Conservation (phyloP, 2,329 filamentous ascomycete genomes). For the Claviceps lovelessii region DNA sequence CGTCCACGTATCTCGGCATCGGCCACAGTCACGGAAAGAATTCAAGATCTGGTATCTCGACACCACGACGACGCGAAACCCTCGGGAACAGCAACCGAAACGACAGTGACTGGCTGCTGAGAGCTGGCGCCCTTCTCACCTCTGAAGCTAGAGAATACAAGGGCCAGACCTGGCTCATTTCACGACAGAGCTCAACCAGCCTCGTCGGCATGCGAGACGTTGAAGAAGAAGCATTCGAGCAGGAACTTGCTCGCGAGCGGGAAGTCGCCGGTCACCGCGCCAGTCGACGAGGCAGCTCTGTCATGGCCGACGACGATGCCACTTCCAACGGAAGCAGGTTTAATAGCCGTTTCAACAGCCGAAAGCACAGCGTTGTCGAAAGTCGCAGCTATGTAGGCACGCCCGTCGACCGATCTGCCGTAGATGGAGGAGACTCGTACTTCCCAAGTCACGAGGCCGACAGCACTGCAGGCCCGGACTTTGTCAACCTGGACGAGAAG, state of each 20-base stretch:
- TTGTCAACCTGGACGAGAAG: slow-evolving; percentile 47
- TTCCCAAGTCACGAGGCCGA: slow-evolving; percentile 22
- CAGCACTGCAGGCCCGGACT: slow-evolving; percentile 41
- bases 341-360: slow-evolving; percentile 35
- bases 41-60: slow-evolving; percentile 17
- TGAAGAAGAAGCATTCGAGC: slow-evolving; percentile 39
- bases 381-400: slow-evolving; percentile 28
- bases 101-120: slow-evolving; percentile 51
- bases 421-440: slow-evolving; percentile 29
- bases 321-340: slow-evolving; percentile 29
- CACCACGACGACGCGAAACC: slow-evolving; percentile 21
- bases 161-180: slow-evolving; percentile 55
- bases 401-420: slow-evolving; percentile 24
- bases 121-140: slow-evolving; percentile 47
- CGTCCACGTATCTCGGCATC: slow-evolving; percentile 37
- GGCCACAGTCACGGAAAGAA: slow-evolving; percentile 8
- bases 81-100: slow-evolving; percentile 23
- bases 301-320: slow-evolving; percentile 23
- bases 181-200: slow-evolving; percentile 49
- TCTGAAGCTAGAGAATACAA: slow-evolving; percentile 51
- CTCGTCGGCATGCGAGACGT: slow-evolving; percentile 36
- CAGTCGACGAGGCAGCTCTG: slow-evolving; percentile 33
- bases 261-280: slow-evolving; percentile 32
- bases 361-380: slow-evolving; percentile 20
- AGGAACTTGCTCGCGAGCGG: slow-evolving; percentile 35